Percentiles rank a stretch among this genome's conserved stretches.
Conservation (phyloP, 1,284 basidiomycete genomes). For the Leccinum laetum region DNA sequence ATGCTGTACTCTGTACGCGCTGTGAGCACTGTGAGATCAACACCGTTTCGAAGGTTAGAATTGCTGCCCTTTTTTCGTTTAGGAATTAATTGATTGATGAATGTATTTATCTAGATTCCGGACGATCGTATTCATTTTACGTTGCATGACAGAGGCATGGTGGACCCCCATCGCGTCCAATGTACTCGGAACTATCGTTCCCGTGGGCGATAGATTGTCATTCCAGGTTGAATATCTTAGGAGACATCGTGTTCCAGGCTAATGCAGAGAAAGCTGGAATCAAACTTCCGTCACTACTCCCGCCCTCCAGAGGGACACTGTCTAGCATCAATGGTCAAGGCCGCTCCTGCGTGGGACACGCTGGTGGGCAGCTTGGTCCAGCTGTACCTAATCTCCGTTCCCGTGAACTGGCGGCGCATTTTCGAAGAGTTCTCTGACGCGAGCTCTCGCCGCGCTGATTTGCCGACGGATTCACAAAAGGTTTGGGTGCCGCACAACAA, state of each 20-base stretch:
- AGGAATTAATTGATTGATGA: constrained; percentile 4
- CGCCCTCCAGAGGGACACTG: constrained; percentile 31
- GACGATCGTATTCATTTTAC: constrained; percentile 52
- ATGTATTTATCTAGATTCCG: constrained; percentile 48
- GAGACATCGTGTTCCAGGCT: constrained; percentile 12
- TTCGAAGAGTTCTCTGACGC: constrained; percentile 44
- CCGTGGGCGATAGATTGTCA: constrained; percentile 22
- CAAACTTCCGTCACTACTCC: constrained; percentile 21
- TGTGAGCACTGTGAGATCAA: constrained; percentile 27
- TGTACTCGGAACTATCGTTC: too few species aligned
- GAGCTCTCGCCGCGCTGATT: constrained; percentile 39
- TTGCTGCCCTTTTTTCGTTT: neutral
- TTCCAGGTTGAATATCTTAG: constrained; percentile 55
- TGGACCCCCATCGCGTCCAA: too few species aligned
- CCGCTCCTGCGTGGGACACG: constrained; percentile 43
- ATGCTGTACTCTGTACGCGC: too few species aligned
- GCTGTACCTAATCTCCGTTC: constrained; percentile 44
- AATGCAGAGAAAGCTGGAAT: too few species aligned
- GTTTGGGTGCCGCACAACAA: constrained; percentile 60
- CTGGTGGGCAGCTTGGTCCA: constrained; percentile 45
- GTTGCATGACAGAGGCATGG: too few species aligned
- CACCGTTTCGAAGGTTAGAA: constrained; percentile 55
- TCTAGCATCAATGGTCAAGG: constrained; percentile 52
- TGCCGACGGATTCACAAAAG: constrained; percentile 50
- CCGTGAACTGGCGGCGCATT: constrained; percentile 54